Evolutionary conservation across 129 eudicot genomes (phyloP).

Genomic region (Erigeron canadensis): DNA sequence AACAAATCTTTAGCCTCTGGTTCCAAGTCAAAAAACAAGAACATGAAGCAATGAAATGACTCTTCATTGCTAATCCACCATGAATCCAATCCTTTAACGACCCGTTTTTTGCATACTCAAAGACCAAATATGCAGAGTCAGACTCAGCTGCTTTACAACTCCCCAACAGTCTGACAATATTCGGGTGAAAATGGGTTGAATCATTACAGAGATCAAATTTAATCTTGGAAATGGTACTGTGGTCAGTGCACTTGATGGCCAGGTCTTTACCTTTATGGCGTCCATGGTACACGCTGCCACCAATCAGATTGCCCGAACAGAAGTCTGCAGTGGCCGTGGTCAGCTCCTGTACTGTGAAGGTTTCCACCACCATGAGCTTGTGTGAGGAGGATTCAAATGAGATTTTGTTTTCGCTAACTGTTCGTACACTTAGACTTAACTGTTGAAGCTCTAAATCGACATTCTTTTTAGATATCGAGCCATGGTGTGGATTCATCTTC

Average conservation of each 20-base stretch:
- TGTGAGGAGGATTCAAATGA: conserved; percentile 61
- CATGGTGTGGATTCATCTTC: conserved; percentile 19
- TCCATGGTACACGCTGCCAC: conserved; percentile 61
- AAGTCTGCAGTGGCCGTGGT: conserved; percentile 58
- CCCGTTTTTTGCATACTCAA: conserved; percentile 76
- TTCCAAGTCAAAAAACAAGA: conserved; percentile 67
- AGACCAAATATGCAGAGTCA: conserved; percentile 44
- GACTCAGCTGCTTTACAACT: conserved; percentile 25
- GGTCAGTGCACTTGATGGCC: conserved; percentile 47
- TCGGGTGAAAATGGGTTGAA: conserved; percentile 56
- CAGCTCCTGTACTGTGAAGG: conserved; percentile 50
- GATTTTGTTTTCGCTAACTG: conserved; percentile 60
- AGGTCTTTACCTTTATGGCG: conserved; percentile 60
- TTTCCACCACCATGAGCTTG: conserved; percentile 42
- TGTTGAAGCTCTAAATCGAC: conserved; percentile 60
- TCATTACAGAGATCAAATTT: conserved; percentile 51
- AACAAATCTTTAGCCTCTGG: conserved; percentile 77
- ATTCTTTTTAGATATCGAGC: conserved; percentile 21
- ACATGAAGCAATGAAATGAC: conserved; percentile 79
- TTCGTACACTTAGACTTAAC: conserved; percentile 56
- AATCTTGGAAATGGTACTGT: conserved; percentile 40
- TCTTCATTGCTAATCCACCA: conserved; percentile 81
- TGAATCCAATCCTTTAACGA: conserved; percentile 85
- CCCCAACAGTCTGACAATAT: conserved; percentile 56
- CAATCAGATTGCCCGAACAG: conserved; percentile 56